These are phyloP conservation scores for Leucoagaricus sp. DNA, from an alignment of 1,284 basidiomycete species.

Conservation along the genomic window DNA sequence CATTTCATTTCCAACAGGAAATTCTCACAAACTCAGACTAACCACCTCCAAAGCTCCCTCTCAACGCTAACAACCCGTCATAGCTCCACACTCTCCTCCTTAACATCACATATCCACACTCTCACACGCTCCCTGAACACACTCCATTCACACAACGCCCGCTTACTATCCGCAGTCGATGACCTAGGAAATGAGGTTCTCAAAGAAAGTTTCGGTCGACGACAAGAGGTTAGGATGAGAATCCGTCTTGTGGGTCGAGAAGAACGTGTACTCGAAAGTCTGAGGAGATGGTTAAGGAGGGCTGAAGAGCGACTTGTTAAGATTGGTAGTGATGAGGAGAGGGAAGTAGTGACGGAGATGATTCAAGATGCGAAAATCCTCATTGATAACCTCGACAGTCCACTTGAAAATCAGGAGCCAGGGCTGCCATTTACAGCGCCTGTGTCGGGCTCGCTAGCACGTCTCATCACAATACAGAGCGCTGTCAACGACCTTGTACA, in stretches of 20 bases:
- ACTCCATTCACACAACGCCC: constrained; percentile 35
- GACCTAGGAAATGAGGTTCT: constrained; percentile 74
- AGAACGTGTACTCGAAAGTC: constrained; percentile 57
- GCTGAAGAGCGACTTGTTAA: neutral
- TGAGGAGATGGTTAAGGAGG: constrained; percentile 54
- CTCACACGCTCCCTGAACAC: constrained; percentile 44
- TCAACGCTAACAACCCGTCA: constrained; percentile 62
- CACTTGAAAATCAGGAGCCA: constrained; percentile 14
- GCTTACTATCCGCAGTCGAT: constrained; percentile 65
- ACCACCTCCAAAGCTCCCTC: constrained; percentile 68
- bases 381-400: constrained; percentile 45
- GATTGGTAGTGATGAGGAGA: neutral
- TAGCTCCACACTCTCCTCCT: constrained; percentile 59
- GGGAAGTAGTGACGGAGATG: constrained; percentile 37
- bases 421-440: neutral
- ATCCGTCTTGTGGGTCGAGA: constrained; percentile 70
- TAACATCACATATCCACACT: constrained; percentile 50
- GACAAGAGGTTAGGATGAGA: constrained; percentile 72
- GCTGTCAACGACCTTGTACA: constrained; percentile 59
- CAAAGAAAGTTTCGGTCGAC: constrained; percentile 73
- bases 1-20: constrained; percentile 54
- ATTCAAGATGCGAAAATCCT: constrained; percentile 52
- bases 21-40: constrained; percentile 81
- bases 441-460: constrained; percentile 44
- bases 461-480: constrained; percentile 61